Evolutionary conservation across 75 land plant species (phyloP), one percentile per base, ranked within the genome.

Genomic region (Pseudotsuga menziesii): DNA sequence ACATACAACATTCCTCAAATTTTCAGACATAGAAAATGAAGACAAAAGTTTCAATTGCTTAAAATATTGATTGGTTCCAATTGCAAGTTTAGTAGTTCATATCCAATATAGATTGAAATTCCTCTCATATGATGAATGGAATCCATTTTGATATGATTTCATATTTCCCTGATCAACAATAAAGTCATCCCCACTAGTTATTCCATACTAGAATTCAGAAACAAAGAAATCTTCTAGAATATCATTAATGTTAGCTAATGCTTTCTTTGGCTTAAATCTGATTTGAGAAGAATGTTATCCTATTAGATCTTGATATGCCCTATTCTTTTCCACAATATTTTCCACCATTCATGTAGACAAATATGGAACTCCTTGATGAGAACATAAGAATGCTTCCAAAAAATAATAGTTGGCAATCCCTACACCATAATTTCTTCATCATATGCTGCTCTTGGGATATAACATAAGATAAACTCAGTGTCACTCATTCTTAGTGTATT

Each of bases 371-470:
- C 64, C 75, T 70, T 58, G 55, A 94, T 90, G 15, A 97, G 77
- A 78, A 88, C 90, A 82, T 82, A 78, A 4, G 84, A 86, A 83
- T 97, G 78, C 61, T 87, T 89, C 99, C 99, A 97, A 73, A 97
- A 97, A 20, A 97, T 82, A 11, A 64, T 29, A 48, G 99, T 94
- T 29, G 92, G 73, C 67, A 97, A 83, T 15, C 96, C 99, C 61
- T 91, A 75, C 26, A 98, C 93, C 99, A 98, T 94, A 64, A 96
- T 95, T 74, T 97, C 99, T 85, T 97, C 99, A 78, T 97, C 99
- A 80, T 97, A 98, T 66, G 92, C 99, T 20, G 99, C 98, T 77
- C 99, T 98, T 56, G 99, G 78, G 61, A 97, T 97, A 39, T 97
- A 97, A 72, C 84, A 87, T 98, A 98, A 97, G 63, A 96, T 92